A percentile compares a stretch with the other conserved stretches of the same genome.
phyloP scores from a whole-genome alignment of 2,329 filamentous ascomycete genomes.

The Endothia cerciana region DNA sequence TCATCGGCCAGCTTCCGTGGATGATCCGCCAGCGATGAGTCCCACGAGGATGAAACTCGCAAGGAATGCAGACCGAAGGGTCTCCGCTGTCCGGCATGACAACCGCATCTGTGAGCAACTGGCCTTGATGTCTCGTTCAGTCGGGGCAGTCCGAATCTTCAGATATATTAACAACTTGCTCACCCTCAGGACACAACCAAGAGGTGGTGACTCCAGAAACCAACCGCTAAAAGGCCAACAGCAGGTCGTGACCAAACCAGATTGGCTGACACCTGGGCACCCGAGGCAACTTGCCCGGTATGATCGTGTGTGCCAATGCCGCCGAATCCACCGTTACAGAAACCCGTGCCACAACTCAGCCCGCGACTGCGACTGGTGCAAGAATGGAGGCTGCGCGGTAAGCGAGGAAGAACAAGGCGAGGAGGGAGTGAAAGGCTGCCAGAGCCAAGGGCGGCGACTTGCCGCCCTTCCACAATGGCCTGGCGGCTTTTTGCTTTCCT shows the following conservation, averaged over 20 bases:
- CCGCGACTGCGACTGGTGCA: slow-evolving; percentile 15
- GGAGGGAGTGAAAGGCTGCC: not conserved
- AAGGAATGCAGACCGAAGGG: not conserved
- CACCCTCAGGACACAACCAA: not conserved
- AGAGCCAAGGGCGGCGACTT: not conserved
- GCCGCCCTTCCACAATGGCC: no score
- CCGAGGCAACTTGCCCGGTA: no score
- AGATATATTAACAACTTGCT: not conserved
- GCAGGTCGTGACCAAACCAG: not conserved
- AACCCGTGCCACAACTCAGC: slow-evolving; percentile 12
- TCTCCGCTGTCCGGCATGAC: not conserved
- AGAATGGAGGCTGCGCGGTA: slow-evolving; percentile 13
- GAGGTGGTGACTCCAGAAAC: not conserved
- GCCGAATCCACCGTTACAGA: slow-evolving; percentile 4
- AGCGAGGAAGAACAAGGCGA: not conserved
- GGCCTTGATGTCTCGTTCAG: not conserved
- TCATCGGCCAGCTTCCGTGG: not conserved
- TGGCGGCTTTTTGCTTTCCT: not conserved
- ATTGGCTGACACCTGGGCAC: no score
- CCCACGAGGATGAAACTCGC: not conserved
- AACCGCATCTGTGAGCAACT: not conserved
- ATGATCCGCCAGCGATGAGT: not conserved
- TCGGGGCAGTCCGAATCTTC: not conserved
- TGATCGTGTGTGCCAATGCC: slow-evolving; percentile 22
- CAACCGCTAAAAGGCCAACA: not conserved